phyloP scores from a whole-genome alignment of 495 filamentous ascomycete genomes.

The Trichoderma parareesei region DNA sequence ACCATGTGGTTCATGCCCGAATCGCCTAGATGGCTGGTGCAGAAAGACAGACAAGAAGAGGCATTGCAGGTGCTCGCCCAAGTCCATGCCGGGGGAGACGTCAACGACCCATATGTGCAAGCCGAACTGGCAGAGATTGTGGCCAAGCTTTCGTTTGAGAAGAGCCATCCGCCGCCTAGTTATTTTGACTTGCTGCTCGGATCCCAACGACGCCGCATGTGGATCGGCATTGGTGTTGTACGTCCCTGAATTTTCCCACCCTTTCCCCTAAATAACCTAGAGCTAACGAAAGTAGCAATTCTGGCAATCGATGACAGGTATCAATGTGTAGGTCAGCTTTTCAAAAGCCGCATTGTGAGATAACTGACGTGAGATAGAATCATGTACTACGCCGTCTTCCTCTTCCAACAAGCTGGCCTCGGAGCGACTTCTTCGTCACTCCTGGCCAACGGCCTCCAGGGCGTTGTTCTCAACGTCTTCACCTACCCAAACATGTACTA shows the following conservation, averaged over 20 bases:
- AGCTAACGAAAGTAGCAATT: constrained; percentile 18
- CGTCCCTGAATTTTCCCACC: constrained; percentile 7
- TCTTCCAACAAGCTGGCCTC: constrained; percentile 24
- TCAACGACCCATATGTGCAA: constrained; percentile 53
- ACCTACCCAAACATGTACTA: constrained; percentile 23
- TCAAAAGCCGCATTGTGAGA: neutral
- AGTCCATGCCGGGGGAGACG: constrained; percentile 55
- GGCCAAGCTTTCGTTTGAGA: constrained; percentile 23
- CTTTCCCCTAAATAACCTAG: neutral
- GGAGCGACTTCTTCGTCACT: constrained; percentile 17
- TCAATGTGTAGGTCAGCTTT: constrained; percentile 19
- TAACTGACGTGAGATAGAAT: constrained; percentile 15
- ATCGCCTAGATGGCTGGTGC: constrained; percentile 68
- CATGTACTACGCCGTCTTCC: constrained; percentile 26
- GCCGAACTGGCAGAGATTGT: constrained; percentile 61
- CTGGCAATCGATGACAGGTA: constrained; percentile 25
- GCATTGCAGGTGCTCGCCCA: constrained; percentile 52
- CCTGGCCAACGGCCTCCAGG: constrained; percentile 23
- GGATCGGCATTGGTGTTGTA: constrained; percentile 27
- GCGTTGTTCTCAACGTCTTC: constrained; percentile 21
- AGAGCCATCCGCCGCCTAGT: constrained; percentile 20
- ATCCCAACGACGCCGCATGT: constrained; percentile 21
- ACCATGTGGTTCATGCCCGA: constrained; percentile 67
- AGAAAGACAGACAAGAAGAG: constrained; percentile 67
- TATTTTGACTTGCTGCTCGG: constrained; percentile 23